Evolutionary conservation across 441 rosid species (phyloP), one percentile per base, ranked within the genome.

Genomic region (Daphne laureola): DNA sequence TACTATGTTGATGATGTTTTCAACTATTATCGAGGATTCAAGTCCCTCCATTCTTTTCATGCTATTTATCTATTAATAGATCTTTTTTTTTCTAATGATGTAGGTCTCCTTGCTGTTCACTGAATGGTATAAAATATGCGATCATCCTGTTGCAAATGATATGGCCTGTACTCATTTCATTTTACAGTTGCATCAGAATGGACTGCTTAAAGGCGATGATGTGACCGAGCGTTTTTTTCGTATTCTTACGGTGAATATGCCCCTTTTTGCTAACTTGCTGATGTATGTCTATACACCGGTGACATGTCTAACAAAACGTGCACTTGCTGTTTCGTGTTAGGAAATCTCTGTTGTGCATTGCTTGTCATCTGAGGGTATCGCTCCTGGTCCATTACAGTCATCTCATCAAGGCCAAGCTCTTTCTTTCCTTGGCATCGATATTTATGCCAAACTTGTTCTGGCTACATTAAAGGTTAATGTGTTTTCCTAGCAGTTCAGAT

Each of bases 301-400:
- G 23, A 23, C 54, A 40, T 23, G 54, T 53, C 21, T 41, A 51
- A 54, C 17, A 59, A 27, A 21, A 63, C 53, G 52, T 52, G 58
- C 12, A 62, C 23, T 56, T 15, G 68, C 44, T 40, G 13, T 26
- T 49, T 21, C 21, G 17, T 58, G 48, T 54, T 71, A 94, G 99
- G 94, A 90, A 68, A 67, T 90, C 47, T 80, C 96, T 67, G 99
- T 94, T 58, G 70, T 81, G 57, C 95, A 94, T 77, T 90, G 95
- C 74, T 67, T 90, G 53, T 71, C 93, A 58, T 75, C 86, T 44
- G 99, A 90, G 68, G 81, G 70, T 58, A 70, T 81, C 17, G 78
- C 67, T 71, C 77, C 94, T 50, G 70, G 74, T 59, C 53, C 86
- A 25, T 44, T 78, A 55, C 96, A 82, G 67, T 68, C 80, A 43